These are phyloP conservation scores for Ustilago trichophora DNA, from an alignment of 1,284 basidiomycete species.

Conservation along the genomic window DNA sequence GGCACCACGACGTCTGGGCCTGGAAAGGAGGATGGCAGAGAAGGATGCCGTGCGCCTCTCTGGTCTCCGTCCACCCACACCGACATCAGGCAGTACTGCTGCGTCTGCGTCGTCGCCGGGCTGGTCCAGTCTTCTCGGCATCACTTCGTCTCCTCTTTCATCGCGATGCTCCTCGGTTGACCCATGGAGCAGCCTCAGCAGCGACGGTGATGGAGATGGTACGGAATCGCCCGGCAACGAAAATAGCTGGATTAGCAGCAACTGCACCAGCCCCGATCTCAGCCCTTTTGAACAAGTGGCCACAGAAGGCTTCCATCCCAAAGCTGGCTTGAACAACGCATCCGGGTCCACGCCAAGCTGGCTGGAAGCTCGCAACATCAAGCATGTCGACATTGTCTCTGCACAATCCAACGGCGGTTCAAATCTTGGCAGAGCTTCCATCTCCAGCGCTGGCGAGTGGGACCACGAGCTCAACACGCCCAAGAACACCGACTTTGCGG, in stretches of 20 bases:
- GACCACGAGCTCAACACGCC: conserved; percentile 31
- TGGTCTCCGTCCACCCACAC: conserved; percentile 5
- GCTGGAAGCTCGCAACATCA: conserved; percentile 1
- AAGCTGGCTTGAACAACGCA: conserved; percentile 4
- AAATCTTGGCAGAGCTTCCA: not conserved
- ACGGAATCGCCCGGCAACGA: conserved; percentile 46
- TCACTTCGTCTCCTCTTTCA: conserved; percentile 41
- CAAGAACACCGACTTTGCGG: conserved; percentile 18
- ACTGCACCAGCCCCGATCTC: conserved; percentile 49
- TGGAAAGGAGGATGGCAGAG: conserved; percentile 25
- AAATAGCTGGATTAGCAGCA: conserved; percentile 52
- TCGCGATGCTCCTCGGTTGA: conserved; percentile 52
- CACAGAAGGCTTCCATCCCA: conserved; percentile 14
- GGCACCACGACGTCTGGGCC: conserved; percentile 17
- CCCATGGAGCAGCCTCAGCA: conserved; percentile 51
- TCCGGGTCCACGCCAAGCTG: conserved; percentile 3
- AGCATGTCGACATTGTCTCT: conserved; percentile 3
- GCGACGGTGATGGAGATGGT: conserved; percentile 41
- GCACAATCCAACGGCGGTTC: conserved; percentile 1
- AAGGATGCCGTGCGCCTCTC: conserved; percentile 30
- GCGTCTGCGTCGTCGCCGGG: conserved; percentile 18
- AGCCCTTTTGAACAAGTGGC: conserved; percentile 28
- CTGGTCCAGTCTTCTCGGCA: conserved; percentile 25
- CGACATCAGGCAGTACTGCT: not conserved
- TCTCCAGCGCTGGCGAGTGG: not conserved